Base-by-base conservation (phyloP, 805 yeast genomes). In the Zygosaccharomyces gambellarensis region DNA sequence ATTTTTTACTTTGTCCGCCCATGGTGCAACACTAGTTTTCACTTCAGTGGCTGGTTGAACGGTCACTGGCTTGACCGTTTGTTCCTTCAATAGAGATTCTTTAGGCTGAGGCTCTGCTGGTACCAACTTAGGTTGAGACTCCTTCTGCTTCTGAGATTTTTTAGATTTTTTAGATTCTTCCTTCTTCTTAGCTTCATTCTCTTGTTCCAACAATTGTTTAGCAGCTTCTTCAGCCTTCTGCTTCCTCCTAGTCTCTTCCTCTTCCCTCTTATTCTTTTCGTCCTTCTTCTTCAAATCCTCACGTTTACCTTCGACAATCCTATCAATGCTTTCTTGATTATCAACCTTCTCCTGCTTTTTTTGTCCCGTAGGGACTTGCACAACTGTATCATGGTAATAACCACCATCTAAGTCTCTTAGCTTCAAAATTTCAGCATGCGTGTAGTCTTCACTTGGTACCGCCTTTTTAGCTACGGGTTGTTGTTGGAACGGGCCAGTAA, bases 221-320 rank as follows among this genome's bases (percentile, higher is more conserved):
- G 67, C 66, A 50, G 56, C 54, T 14, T 48, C 50, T 30, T 63
- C 64, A 12, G 60, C 58, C 53, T 55, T 56, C 27, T 56, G 50
- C 22, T 40, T 42, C 17, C 22, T 29, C n/a, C 27, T 21, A 7
- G 11, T 29, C 10, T 30, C 45, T 25, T 42, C 45, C 4, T 31
- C 38, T 14, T 42, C 17, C 38, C 39, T 19, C 39, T 45, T 25
- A 40, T 25, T 19, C 17, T 38, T 43, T 12, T 47, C 47, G 6
- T 46, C 45, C 43, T 36, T 49, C 21, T 42, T 43, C 22, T 29
- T 11, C 12, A 7, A 27, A 30, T 31, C n/a, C 19, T 28, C 34
- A n/a, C 21, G 21, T 8, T 36, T 43, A 9, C 27, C 14, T 19
- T 34, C 22, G 5, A 10, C 38, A 17, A 34, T 5, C 30, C 28